Evolutionary conservation across 371 early-diverging fungal species (phyloP).

Genomic region (Mortierella sp.): DNA sequence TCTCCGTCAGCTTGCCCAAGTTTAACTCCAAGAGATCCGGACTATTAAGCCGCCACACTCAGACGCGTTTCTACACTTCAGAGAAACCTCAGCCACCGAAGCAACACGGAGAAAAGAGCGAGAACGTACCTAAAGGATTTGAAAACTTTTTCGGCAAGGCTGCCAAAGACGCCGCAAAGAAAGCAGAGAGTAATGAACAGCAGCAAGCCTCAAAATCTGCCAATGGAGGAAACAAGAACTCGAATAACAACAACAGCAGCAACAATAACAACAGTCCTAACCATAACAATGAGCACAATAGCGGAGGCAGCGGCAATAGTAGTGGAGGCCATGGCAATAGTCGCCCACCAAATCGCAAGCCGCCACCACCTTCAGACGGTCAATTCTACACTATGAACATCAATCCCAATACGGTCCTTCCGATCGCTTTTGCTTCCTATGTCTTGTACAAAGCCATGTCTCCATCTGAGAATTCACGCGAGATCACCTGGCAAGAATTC

Average conservation of each 20-base stretch:
- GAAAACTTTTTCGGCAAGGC: slow-evolving; percentile 60
- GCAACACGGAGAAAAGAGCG: slow-evolving; percentile 24
- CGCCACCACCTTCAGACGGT: slow-evolving; percentile 80
- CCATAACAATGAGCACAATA: slow-evolving; percentile 1
- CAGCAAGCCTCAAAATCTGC: slow-evolving; percentile 28
- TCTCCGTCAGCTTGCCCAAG: slow-evolving; percentile 9
- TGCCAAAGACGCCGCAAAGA: slow-evolving; percentile 43
- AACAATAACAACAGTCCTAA: slow-evolving; percentile 11
- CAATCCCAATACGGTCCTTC: slow-evolving; percentile 64
- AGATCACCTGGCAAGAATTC: slow-evolving; percentile 96
- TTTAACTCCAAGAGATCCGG: slow-evolving; percentile 23
- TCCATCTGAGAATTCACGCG: slow-evolving; percentile 64
- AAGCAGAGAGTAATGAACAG: slow-evolving; percentile 33
- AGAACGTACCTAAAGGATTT: slow-evolving; percentile 57
- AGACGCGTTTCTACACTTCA: slow-evolving; percentile 31
- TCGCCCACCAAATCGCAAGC: slow-evolving; percentile 30
- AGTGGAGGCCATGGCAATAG: slow-evolving; percentile 13
- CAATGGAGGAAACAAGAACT: slow-evolving; percentile 19
- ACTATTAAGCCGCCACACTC: slow-evolving; percentile 19
- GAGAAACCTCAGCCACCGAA: slow-evolving; percentile 36
- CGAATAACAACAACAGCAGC: slow-evolving; percentile 3
- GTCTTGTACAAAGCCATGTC: slow-evolving; percentile 66
- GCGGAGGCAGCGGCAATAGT: slow-evolving; percentile 1
- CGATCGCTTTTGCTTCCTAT: slow-evolving; percentile 65
- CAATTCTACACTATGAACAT: slow-evolving; percentile 58